Conservation (phyloP, 257 asterid genomes). For the Gentiana macrophylla region DNA sequence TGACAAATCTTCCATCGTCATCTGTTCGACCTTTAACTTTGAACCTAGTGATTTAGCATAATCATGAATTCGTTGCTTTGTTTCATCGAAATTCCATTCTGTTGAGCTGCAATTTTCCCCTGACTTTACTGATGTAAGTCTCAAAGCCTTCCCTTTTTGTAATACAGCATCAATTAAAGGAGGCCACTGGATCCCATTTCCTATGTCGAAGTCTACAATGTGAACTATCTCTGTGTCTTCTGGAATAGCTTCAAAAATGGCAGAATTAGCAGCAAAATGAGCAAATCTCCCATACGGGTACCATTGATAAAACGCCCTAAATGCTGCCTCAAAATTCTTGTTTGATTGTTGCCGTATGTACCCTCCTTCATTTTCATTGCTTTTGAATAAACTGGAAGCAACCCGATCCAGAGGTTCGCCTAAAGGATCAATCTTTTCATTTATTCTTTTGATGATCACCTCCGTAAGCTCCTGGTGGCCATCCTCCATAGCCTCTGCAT, state of each 20-base stretch:
- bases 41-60: conserved; percentile 24
- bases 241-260: conserved; percentile 41
- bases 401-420: conserved; percentile 24
- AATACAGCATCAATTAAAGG: conserved; percentile 27
- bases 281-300: conserved; percentile 48
- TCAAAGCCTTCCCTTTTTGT: conserved; percentile 9
- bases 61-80: conserved; percentile 24
- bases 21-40: conserved; percentile 23
- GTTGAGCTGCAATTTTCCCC: conserved; percentile 4
- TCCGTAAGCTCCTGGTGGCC: conserved; percentile 18
- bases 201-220: conserved; percentile 38
- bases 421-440: conserved; percentile 24
- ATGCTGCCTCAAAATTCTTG: conserved; percentile 28
- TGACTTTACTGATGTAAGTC: conserved; percentile 21
- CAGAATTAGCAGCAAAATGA: conserved; percentile 41
- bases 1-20: conserved; percentile 21
- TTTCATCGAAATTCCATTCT: conserved; percentile 32
- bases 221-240: conserved; percentile 15
- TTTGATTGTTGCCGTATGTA: conserved; percentile 22
- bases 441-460: conserved; percentile 18
- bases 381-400: conserved; percentile 26
- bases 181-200: conserved; percentile 55
- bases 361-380: conserved; percentile 10
- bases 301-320: conserved; percentile 27
- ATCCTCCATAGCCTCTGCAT: conserved; percentile 30